Evolutionary conservation across 1,284 basidiomycete species (phyloP).

Genomic region (Ustilago bromivora): DNA sequence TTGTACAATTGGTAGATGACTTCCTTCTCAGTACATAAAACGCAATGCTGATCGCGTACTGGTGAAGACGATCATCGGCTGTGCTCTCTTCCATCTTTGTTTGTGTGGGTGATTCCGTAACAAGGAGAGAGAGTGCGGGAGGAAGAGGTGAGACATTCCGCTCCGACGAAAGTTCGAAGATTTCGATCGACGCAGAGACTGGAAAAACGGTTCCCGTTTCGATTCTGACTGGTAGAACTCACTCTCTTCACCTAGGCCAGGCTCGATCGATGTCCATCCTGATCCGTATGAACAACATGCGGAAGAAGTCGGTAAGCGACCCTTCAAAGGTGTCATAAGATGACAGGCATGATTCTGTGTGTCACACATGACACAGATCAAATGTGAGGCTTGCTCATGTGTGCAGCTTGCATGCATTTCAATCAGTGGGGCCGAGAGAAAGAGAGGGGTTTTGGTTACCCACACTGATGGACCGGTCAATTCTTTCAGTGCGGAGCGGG

Average conservation of each 20-base stretch:
- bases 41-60: background rate
- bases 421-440: background rate
- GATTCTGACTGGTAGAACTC: background rate
- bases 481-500: background rate
- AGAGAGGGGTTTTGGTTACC: background rate
- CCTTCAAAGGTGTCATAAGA: background rate
- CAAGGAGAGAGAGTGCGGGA: background rate
- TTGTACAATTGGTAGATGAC: slow-evolving; percentile 25
- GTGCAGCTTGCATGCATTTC: background rate
- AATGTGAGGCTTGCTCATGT: slow-evolving; percentile 1
- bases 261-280: background rate
- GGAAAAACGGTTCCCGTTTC: background rate
- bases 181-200: background rate
- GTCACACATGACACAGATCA: background rate
- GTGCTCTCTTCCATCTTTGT: background rate
- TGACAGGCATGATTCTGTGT: background rate
- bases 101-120: background rate
- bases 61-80: background rate
- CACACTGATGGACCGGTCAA: background rate
- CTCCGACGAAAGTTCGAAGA: background rate
- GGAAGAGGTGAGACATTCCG: background rate
- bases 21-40: background rate
- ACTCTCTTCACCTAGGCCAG: background rate
- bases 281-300: background rate
- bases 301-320: background rate